Conservation (phyloP, 345 rosid genomes). For the Moricandia moricandioides region DNA sequence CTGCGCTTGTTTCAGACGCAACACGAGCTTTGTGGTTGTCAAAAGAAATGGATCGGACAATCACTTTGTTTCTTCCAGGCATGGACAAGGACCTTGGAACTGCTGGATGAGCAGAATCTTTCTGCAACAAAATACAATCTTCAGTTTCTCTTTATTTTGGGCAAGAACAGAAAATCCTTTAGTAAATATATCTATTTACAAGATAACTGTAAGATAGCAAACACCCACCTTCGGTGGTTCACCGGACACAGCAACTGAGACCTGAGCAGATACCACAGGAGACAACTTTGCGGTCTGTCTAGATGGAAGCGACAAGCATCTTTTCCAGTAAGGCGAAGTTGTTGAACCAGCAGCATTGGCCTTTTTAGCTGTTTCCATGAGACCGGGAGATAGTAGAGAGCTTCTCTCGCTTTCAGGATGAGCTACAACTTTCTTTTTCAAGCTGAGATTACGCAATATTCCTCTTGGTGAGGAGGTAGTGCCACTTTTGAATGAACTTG, state of each 20-base stretch:
- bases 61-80: constrained; percentile 73
- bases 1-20: constrained; percentile 45
- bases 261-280: constrained; percentile 57
- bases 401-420: constrained; percentile 60
- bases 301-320: constrained; percentile 77
- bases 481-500: constrained; percentile 50
- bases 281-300: constrained; percentile 62
- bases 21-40: constrained; percentile 46
- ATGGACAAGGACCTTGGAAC: constrained; percentile 81
- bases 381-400: constrained; percentile 56
- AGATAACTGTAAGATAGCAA: constrained; percentile 17
- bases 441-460: constrained; percentile 64
- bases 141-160: not conserved
- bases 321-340: constrained; percentile 57
- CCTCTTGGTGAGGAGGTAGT: constrained; percentile 55
- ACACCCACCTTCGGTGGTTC: constrained; percentile 57
- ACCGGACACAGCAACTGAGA: constrained; percentile 54
- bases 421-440: constrained; percentile 53
- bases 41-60: constrained; percentile 74
- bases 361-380: constrained; percentile 47
- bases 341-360: constrained; percentile 40
- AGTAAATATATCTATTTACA: too few species aligned
- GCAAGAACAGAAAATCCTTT: not conserved
- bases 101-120: constrained; percentile 40
- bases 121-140: constrained; percentile 47